Conservation (phyloP, 345 rosid species). For the Euphorbia tirucalli region DNA sequence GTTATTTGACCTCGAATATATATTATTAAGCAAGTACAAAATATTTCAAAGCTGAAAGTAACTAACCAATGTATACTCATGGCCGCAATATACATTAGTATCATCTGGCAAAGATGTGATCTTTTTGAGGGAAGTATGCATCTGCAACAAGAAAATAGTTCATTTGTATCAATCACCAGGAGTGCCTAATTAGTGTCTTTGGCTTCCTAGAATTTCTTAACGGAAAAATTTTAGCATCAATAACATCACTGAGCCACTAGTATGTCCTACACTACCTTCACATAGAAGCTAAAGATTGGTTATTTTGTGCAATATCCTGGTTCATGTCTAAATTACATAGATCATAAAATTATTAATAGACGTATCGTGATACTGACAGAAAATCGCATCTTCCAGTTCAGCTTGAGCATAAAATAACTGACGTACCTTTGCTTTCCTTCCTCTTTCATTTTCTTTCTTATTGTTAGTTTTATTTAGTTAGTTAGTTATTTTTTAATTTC, state of each 20-base stretch:
- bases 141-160: constrained; percentile 46
- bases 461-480: too few relatives aligned
- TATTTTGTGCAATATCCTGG: background rate
- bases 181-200: background rate
- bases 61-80: constrained; percentile 91
- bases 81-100: constrained; percentile 80
- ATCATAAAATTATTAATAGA: background rate
- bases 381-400: background rate
- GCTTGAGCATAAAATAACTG: too few relatives aligned
- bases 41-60: background rate
- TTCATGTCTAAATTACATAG: background rate
- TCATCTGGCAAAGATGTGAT: constrained; percentile 80
- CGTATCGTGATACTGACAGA: background rate
- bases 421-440: background rate
- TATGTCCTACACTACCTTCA: background rate
- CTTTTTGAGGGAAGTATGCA: constrained; percentile 74
- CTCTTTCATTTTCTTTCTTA: too few relatives aligned
- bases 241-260: background rate
- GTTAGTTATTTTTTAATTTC: too few relatives aligned
- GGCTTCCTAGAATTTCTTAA: background rate
- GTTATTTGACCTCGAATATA: constrained; percentile 13
- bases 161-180: background rate
- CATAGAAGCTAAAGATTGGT: background rate
- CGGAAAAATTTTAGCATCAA: background rate
- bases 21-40: constrained; percentile 3